Percentiles rank a stretch among this genome's conserved stretches.
Conservation (phyloP, 768 basidiomycete genomes). For the Amanita pseudoporphyria region DNA sequence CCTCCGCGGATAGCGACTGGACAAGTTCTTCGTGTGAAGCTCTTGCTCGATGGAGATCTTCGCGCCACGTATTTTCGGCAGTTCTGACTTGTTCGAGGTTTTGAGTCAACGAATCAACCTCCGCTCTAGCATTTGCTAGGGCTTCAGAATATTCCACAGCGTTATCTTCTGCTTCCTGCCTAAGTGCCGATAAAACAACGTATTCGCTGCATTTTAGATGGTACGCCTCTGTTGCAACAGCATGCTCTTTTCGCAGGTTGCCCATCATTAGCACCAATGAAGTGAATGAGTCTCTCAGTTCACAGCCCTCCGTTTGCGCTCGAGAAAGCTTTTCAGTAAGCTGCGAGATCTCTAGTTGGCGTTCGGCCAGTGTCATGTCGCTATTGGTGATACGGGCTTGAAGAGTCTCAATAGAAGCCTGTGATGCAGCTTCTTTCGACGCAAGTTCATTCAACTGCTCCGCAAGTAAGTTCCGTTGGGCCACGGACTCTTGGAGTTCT, state of each 20-base stretch:
- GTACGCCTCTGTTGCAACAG: not conserved
- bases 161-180: not conserved
- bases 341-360: constrained; percentile 3
- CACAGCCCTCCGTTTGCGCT: not conserved
- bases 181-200: not conserved
- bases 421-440: constrained; percentile 1
- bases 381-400: not conserved
- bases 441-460: not conserved
- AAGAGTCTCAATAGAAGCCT: not conserved
- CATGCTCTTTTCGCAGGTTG: not conserved
- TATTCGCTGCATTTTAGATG: not conserved
- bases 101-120: not conserved
- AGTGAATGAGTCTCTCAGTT: not conserved
- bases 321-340: constrained; percentile 1
- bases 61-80: not conserved
- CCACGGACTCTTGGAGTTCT: not conserved
- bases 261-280: not conserved
- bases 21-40: not conserved
- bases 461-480: not conserved
- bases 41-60: not conserved
- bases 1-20: constrained; percentile 3
- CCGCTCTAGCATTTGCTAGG: not conserved
- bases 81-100: not conserved
- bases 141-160: not conserved
- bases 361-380: not conserved